Percentiles rank a stretch among this genome's conserved stretches.
phyloP scores from a whole-genome alignment of 768 basidiomycete genomes.

The Fomitopsis serialis region DNA sequence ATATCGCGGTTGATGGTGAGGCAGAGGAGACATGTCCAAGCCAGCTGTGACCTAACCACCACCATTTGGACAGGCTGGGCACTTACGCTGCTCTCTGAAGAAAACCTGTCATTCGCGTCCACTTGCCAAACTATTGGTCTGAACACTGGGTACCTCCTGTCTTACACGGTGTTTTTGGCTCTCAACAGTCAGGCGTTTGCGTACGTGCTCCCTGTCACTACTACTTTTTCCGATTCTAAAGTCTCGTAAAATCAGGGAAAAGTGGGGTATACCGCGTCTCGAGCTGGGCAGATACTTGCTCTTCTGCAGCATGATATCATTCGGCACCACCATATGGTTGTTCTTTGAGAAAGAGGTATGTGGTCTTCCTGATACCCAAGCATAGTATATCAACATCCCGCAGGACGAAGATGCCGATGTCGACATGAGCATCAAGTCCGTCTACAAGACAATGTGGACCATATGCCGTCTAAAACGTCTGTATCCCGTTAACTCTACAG shows the following conservation, averaged over 20 bases:
- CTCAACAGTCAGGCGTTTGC: constrained; percentile 92
- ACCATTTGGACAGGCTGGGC: constrained; percentile 54
- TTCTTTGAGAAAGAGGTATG: constrained; percentile 86
- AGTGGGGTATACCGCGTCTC: constrained; percentile 72
- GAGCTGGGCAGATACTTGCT: constrained; percentile 76
- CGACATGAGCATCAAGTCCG: constrained; percentile 85
- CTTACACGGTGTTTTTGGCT: constrained; percentile 96
- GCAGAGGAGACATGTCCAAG: too few relatives aligned
- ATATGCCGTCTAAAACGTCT: constrained; percentile 88
- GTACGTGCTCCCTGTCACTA: constrained; percentile 34
- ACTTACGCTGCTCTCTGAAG: constrained; percentile 81
- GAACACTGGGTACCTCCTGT: constrained; percentile 92
- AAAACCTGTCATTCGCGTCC: constrained; percentile 93
- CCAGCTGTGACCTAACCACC: background rate
- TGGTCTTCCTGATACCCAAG: background rate
- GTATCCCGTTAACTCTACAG: constrained; percentile 18
- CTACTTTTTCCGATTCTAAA: background rate
- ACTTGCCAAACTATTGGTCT: constrained; percentile 98
- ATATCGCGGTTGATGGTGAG: constrained; percentile 96
- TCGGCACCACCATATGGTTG: constrained; percentile 84
- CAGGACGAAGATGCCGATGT: constrained; percentile 77
- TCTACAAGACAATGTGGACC: constrained; percentile 93
- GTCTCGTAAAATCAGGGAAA: constrained; percentile 39
- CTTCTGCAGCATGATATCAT: constrained; percentile 82
- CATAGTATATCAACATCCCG: background rate